Conservation (phyloP, 331 rosid species). For the Pyracantha coccinea region DNA sequence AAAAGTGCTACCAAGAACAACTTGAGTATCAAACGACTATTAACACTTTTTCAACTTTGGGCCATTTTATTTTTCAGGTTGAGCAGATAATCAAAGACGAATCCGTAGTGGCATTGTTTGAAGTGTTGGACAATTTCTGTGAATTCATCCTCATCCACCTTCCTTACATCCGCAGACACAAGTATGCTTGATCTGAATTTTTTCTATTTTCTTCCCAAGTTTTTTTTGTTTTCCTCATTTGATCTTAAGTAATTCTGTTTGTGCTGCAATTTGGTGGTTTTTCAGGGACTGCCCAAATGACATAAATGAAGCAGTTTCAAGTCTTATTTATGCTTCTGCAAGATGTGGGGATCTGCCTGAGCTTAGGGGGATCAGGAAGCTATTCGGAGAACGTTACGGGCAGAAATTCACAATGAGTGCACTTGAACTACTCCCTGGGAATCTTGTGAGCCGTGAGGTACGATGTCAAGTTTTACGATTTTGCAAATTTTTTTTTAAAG, state of each 20-base stretch:
- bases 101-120: conserved; percentile 34
- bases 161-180: conserved; percentile 57
- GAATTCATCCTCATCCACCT: conserved; percentile 49
- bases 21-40: not conserved
- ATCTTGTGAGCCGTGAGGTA: conserved; percentile 73
- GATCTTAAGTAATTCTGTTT: not conserved
- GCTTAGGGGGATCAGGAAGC: conserved; percentile 53
- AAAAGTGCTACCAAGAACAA: not conserved
- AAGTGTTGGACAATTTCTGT: conserved; percentile 50
- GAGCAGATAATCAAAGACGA: conserved; percentile 58
- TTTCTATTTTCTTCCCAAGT: not conserved
- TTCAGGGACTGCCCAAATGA: conserved; percentile 79
- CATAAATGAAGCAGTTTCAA: conserved; percentile 82
- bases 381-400: conserved; percentile 69
- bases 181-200: conserved; percentile 22
- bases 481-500: not conserved
- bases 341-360: conserved; percentile 92
- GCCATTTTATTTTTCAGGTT: conserved; percentile 29
- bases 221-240: not conserved
- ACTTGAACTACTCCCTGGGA: conserved; percentile 55
- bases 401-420: conserved; percentile 45
- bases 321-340: conserved; percentile 80
- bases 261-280: not conserved
- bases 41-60: not conserved
- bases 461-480: not conserved